A percentile compares a stretch with the other conserved stretches of the same genome.
These are phyloP conservation scores for Boletus speciosus DNA, from an alignment of 768 basidiomycete species.

Conservation along the genomic window DNA sequence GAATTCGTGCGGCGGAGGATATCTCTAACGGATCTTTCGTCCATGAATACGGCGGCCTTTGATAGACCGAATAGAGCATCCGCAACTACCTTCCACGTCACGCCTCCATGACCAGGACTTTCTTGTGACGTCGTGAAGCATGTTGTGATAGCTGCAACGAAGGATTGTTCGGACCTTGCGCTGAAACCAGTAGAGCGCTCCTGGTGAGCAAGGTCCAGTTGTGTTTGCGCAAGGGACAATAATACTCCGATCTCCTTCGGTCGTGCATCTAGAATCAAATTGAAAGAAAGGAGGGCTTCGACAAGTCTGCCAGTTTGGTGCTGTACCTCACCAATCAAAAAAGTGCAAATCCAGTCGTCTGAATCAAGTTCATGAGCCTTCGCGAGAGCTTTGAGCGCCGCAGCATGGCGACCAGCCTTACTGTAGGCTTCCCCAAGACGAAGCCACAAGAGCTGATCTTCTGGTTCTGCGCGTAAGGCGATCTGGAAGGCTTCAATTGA, in stretches of 20 bases:
- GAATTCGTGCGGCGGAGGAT: slow-evolving; percentile 35
- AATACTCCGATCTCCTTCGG: slow-evolving; percentile 72
- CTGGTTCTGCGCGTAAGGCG: slow-evolving; percentile 73
- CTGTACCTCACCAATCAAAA: slow-evolving; percentile 82
- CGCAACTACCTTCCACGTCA: slow-evolving; percentile 81
- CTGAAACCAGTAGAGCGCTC: slow-evolving; percentile 70
- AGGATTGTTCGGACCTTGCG: slow-evolving; percentile 70
- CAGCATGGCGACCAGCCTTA: slow-evolving; percentile 81
- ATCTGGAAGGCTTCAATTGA: slow-evolving; percentile 86
- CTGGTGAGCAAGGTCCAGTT: slow-evolving; percentile 65
- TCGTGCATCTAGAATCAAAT: slow-evolving; percentile 48
- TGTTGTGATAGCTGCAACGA: slow-evolving; percentile 54
- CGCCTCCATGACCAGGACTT: slow-evolving; percentile 59
- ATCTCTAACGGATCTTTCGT: slow-evolving; percentile 38
- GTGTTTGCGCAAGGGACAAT: slow-evolving; percentile 65
- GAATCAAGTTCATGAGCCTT: slow-evolving; percentile 72
- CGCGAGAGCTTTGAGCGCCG: slow-evolving; percentile 82
- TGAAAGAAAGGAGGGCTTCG: slow-evolving; percentile 69
- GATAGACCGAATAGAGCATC: slow-evolving; percentile 75
- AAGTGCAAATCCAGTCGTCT: slow-evolving; percentile 78
- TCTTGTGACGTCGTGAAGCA: slow-evolving; percentile 48
- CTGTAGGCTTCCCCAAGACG: slow-evolving; percentile 90
- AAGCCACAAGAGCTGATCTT: slow-evolving; percentile 83
- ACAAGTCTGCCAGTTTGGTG: slow-evolving; percentile 69
- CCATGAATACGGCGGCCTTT: slow-evolving; percentile 43